A percentile compares a stretch with the other conserved stretches of the same genome.
phyloP scores from a whole-genome alignment of 371 early-diverging fungal genomes.

The Chytridiales sp. region DNA sequence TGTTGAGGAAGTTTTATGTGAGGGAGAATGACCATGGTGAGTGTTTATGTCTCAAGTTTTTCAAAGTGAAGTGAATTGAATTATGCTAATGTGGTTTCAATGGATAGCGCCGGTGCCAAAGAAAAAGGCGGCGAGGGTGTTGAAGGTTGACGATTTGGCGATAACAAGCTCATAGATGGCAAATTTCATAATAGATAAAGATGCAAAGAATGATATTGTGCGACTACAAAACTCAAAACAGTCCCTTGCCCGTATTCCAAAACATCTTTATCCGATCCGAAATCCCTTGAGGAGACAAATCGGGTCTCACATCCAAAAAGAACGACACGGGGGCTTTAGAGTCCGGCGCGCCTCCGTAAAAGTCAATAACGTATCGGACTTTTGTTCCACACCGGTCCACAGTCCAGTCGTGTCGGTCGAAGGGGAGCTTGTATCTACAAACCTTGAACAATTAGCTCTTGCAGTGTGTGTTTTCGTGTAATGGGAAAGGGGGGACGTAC shows the following conservation, averaged over 20 bases:
- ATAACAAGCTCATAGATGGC: too few species aligned
- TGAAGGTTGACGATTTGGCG: too few species aligned
- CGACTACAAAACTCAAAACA: conserved; percentile 12
- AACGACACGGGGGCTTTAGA: conserved; percentile 59
- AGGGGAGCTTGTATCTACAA: conserved; percentile 60
- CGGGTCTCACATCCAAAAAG: conserved; percentile 88
- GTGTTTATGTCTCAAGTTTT: too few species aligned
- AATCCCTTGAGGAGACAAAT: conserved; percentile 37
- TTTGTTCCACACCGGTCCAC: conserved; percentile 92
- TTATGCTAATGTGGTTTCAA: too few species aligned
- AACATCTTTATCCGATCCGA: conserved; percentile 23
- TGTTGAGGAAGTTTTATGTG: conserved; percentile 87
- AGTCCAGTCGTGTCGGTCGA: conserved; percentile 97
- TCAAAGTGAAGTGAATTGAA: too few species aligned
- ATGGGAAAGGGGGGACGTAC: conserved; percentile 7
- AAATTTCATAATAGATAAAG: too few species aligned
- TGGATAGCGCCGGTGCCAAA: conserved; percentile 83
- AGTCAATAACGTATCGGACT: conserved; percentile 92
- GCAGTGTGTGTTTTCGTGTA: too few species aligned
- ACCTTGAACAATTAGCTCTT: not conserved
- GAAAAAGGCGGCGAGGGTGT: conserved; percentile 73
- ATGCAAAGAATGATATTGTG: not conserved
- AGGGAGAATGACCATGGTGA: conserved; percentile 84
- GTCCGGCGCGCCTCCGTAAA: conserved; percentile 56
- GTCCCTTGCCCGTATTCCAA: conserved; percentile 27